Base-by-base conservation (phyloP, 345 rosid species). In the Pseudoturritis turrita region DNA sequence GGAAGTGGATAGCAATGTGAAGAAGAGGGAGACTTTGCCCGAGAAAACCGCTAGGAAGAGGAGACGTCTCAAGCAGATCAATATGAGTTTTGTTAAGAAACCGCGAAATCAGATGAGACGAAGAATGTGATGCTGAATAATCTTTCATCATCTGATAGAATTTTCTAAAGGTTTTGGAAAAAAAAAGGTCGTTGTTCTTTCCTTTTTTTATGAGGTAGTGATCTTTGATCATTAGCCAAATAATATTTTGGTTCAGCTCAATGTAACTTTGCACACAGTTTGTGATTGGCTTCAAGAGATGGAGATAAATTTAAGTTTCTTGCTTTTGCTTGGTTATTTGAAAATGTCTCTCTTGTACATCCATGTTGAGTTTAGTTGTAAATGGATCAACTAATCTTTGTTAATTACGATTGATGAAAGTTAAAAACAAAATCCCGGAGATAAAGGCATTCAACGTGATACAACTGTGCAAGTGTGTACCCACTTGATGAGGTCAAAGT, bases 31-130 rank as follows among this genome's bases (percentile, higher is more conserved):
- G 85, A 95, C 98, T 9, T 81, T 95, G 58, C 96, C 98, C 3
- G 98, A 95, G 84, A 95, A 95, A 85, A 89, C 84, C 69, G 96
- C 92, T 0, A 83, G 96, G 83, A 95, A 95, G 83, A 95, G 81
- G 85, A 86, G 81, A 44, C 85, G 88, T 6, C 88, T 89, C 6
- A 91, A 82, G 90, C 81, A 87, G 85, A 89, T 95, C 53, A 84
- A 85, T 51, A 66, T 95, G 40, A 95, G 99, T 78, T 91, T 89
- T 51, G 96, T 95, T 72, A 95, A 91, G 85, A 89, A 95, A 81
- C 89, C 97, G 0, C 87, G 68, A 18, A 79, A 71, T 14, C 71
- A n/a, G 83, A 83, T 77, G 92, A 82, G 88, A 50, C 50, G 72
- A 13, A 65, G 67, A 29, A 65, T 74, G 67, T 65, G 71, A 58